Base-by-base conservation (phyloP, 805 yeast genomes). In the Kockiozyma suomiensis region DNA sequence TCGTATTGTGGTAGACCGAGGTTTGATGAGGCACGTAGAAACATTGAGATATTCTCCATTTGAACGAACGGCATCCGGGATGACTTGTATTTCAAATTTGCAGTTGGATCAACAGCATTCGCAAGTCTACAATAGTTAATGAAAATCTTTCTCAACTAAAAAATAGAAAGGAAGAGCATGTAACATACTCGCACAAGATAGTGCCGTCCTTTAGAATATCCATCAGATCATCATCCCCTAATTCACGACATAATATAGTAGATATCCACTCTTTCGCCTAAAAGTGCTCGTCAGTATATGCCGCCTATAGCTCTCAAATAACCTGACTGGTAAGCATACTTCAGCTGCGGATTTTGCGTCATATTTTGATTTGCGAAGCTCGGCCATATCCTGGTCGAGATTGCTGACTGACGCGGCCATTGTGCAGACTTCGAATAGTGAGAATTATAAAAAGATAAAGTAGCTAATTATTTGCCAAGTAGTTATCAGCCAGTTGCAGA, bases 1-100 rank as follows among this genome's bases (percentile, higher is more conserved):
- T 90, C 96, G 70, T 88, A 91, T 65, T 87, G 87, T 4, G 91
- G 89, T 1, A 90, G 85, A 1, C 93, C 93, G 54, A 84, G 76
- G 3, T 70, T 54, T 64, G 85, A 82, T 51, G 90, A 84, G 56
- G 85, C 83, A 4, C 78, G 74, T 40, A 90, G 74, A 69, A 90
- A 90, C 64, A 82, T 82, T 51, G 90, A 83, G 35, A 90, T 88
- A 69, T 89, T 89, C 69, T 90, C 96, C 97, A 90, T 90, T 73
- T 85, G 83, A 17, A 85, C 81, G 71, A 89, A 90, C 1, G 96
- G 93, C 86, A 88, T 84, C 53, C 78, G 77, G 10, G 90, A 82
- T 51, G 78, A 78, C 70, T 86, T 88, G 70, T 73, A 85, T 62
- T 47, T 54, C 23, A 79, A 81, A 2, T 76, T 72, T 10, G 63